These are phyloP conservation scores for Trichoderma parareesei DNA, from an alignment of 495 filamentous ascomycete genomes.

Conservation along the genomic window DNA sequence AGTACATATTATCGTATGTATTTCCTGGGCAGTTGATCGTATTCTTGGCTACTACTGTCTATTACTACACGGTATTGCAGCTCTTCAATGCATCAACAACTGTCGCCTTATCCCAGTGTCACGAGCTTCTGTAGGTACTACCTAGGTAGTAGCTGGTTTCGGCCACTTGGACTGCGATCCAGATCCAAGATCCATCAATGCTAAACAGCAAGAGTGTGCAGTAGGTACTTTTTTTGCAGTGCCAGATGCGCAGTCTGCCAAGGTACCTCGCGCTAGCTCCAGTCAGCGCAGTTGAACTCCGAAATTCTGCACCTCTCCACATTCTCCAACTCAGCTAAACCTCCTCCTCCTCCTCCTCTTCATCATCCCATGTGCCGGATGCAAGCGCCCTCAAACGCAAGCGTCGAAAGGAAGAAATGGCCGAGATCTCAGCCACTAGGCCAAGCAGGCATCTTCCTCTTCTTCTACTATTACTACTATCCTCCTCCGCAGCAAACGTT, in stretches of 20 bases:
- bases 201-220: too few species aligned
- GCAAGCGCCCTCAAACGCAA: not conserved
- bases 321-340: not conserved
- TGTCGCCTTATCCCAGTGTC: too few species aligned
- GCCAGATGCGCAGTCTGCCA: not conserved
- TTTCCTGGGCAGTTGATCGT: too few species aligned
- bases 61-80: not conserved
- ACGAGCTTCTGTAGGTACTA: too few species aligned
- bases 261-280: not conserved
- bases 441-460: not conserved
- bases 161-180: too few species aligned
- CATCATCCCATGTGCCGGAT: not conserved
- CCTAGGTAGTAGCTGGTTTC: too few species aligned
- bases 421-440: not conserved
- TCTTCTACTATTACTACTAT: not conserved
- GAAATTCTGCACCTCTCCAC: not conserved
- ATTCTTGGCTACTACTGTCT: too few species aligned
- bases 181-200: too few species aligned
- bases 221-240: not conserved
- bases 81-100: not conserved
- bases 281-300: not conserved
- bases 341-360: not conserved
- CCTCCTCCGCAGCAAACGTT: not conserved
- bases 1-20: too few species aligned
- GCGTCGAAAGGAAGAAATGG: not conserved